Percentiles rank a stretch among this genome's conserved stretches.
Evolutionary conservation across 2,329 filamentous ascomycete genomes (phyloP).

Genomic region (Pseudofabraea citricarpa): DNA sequence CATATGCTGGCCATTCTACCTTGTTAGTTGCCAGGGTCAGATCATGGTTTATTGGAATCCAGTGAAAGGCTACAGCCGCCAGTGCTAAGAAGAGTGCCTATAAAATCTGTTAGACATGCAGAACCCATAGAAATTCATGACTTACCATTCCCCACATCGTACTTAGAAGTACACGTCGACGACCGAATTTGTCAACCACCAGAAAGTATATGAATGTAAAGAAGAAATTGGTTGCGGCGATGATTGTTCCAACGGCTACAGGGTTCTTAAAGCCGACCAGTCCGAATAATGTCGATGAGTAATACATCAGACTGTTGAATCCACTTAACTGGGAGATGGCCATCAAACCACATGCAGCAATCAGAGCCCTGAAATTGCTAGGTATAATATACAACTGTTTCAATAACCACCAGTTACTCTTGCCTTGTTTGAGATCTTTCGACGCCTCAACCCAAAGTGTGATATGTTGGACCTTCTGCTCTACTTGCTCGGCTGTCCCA

Average conservation of each 20-base stretch:
- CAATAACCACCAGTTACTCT: constrained; percentile 35
- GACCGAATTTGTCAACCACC: constrained; percentile 37
- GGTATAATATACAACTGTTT: constrained; percentile 41
- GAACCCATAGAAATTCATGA: background rate
- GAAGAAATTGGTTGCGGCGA: constrained; percentile 42
- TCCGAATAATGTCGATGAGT: constrained; percentile 35
- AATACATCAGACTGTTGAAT: constrained; percentile 42
- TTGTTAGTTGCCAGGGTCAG: constrained; percentile 30
- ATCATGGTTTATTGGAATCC: constrained; percentile 38
- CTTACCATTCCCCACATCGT: constrained; percentile 36
- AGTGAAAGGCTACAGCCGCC: constrained; percentile 13
- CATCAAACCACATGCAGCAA: constrained; percentile 46
- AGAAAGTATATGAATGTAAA: constrained; percentile 42
- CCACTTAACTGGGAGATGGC: constrained; percentile 43
- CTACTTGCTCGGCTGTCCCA: constrained; percentile 36
- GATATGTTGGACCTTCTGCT: constrained; percentile 39
- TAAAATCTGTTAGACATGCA: background rate
- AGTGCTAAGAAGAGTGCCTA: background rate
- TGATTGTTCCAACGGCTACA: constrained; percentile 38
- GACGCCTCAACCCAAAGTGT: constrained; percentile 33
- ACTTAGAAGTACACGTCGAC: constrained; percentile 37
- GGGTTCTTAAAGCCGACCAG: constrained; percentile 46
- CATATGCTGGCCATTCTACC: constrained; percentile 4
- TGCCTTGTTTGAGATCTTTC: constrained; percentile 34
- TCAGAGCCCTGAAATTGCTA: constrained; percentile 38